Evolutionary conservation across 2,329 filamentous ascomycete genomes (phyloP).

Genomic region (Claviceps fusiformis): DNA sequence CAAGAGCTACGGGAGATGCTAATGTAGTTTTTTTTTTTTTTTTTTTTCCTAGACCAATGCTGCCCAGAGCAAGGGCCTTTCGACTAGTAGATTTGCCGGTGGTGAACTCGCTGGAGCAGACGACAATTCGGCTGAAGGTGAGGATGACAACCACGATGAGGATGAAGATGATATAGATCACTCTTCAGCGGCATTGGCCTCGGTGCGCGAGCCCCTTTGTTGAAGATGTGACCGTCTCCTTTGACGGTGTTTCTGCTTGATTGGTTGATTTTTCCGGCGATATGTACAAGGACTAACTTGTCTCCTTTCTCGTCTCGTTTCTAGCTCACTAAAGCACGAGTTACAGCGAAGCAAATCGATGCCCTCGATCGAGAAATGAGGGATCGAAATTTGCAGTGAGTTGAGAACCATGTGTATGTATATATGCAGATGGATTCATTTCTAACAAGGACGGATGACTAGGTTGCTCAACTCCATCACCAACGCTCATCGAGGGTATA

Average conservation of each 20-base stretch:
- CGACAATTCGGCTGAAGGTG: conserved; percentile 38
- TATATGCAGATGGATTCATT: no score
- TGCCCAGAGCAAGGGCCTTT: conserved; percentile 35
- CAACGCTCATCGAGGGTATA: conserved; percentile 9
- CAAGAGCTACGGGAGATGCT: background rate
- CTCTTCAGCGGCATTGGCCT: conserved; percentile 52
- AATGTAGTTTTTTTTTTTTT: background rate
- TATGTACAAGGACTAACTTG: conserved; percentile 8
- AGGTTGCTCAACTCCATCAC: conserved; percentile 14
- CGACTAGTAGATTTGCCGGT: conserved; percentile 40
- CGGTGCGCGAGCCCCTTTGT: conserved; percentile 45
- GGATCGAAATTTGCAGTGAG: conserved; percentile 37
- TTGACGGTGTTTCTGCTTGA: conserved; percentile 11
- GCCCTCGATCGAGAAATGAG: conserved; percentile 43
- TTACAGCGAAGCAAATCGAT: conserved; percentile 35
- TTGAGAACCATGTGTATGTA: background rate
- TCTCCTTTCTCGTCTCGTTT: conserved; percentile 1
- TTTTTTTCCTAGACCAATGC: conserved; percentile 27
- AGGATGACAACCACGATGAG: conserved; percentile 42
- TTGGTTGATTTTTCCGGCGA: background rate
- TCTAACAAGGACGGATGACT: background rate
- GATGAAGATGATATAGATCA: conserved; percentile 36
- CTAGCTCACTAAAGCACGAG: conserved; percentile 31
- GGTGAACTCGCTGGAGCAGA: conserved; percentile 20
- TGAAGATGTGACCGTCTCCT: conserved; percentile 20